Base-by-base conservation (phyloP, 495 filamentous ascomycete species). In the Daldinia childiae region DNA sequence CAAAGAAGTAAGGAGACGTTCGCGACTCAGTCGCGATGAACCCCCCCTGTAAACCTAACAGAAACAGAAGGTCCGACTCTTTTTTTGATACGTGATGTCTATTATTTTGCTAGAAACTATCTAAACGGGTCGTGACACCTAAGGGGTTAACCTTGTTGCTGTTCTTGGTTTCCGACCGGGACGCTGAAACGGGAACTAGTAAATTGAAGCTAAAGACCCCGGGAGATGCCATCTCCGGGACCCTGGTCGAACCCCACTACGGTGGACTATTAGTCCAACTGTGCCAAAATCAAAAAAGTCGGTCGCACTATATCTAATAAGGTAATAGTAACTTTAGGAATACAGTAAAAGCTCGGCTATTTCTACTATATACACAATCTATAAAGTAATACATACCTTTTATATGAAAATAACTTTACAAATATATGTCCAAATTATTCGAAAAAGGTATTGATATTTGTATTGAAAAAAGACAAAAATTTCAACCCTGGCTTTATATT, bases 101-200 rank as follows among this genome's bases (percentile, higher is more conserved):
- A 21, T 57, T 24, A 56, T 55, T 58, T 62, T 30, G 39, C 41
- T 63, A 38, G 38, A 62, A 12, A 12, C 58, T 51, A 21, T 6
- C 5, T 29, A 29, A 29, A 56, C 54, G 26, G 15, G 24, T 73
- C 61, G 29, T 73, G 71, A 69, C 62, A 69, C 71, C 32, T 50
- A 64, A 60, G 52, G 58, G 66, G 67, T 63, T 24, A 45, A 59
- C 62, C 66, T 66, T 63, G 71, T 55, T 55, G 61, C 71, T 66
- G 56, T 51, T 70, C 66, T 66, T 51, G 57, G 71, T 70, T 69
- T 73, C 71, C 41, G 56, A 66, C 62, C n/a, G 63, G 71, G 64
- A 59, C 55, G 54, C 61, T 74, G 71, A 74, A 74, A 74, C 71
- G 71, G 67, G 63, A 58, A 66, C 19, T 34, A 51, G 29, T 67